These are phyloP conservation scores for Clausena lansium DNA, from an alignment of 345 rosid genomes.

Conservation along the genomic window DNA sequence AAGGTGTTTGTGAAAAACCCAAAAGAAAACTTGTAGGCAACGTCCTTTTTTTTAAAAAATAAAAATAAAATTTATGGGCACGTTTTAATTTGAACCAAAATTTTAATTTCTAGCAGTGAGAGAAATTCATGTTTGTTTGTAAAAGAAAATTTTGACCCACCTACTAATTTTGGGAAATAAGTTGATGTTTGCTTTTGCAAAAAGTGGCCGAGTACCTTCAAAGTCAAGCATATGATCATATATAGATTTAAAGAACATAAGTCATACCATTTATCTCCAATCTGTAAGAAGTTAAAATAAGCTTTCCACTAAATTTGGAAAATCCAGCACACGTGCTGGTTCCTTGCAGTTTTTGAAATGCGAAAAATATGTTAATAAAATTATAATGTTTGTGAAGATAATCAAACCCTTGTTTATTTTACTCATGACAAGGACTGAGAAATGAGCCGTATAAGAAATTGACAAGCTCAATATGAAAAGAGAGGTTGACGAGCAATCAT, in stretches of 20 bases:
- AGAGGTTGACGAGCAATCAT: slow-evolving; percentile 9
- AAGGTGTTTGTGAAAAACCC: background rate
- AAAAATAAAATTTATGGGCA: no score
- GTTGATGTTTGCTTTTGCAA: background rate
- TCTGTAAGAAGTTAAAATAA: background rate
- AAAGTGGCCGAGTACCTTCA: background rate
- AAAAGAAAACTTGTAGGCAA: slow-evolving; percentile 5
- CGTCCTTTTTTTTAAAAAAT: no score
- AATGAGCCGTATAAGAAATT: slow-evolving; percentile 10
- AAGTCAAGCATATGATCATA: slow-evolving; percentile 8
- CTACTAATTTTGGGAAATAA: background rate
- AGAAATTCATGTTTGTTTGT: no score
- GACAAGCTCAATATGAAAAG: background rate
- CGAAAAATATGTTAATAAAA: background rate
- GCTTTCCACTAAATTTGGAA: background rate
- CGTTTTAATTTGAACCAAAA: background rate
- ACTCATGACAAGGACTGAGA: background rate
- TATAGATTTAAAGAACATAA: background rate
- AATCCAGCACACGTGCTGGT: background rate
- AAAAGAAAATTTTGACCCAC: background rate
- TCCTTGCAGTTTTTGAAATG: background rate
- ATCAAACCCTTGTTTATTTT: background rate
- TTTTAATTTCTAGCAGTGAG: background rate
- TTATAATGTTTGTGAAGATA: background rate
- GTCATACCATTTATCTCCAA: no score